These are phyloP conservation scores for Suillus tomentosus DNA, from an alignment of 768 basidiomycete species.

Conservation along the genomic window DNA sequence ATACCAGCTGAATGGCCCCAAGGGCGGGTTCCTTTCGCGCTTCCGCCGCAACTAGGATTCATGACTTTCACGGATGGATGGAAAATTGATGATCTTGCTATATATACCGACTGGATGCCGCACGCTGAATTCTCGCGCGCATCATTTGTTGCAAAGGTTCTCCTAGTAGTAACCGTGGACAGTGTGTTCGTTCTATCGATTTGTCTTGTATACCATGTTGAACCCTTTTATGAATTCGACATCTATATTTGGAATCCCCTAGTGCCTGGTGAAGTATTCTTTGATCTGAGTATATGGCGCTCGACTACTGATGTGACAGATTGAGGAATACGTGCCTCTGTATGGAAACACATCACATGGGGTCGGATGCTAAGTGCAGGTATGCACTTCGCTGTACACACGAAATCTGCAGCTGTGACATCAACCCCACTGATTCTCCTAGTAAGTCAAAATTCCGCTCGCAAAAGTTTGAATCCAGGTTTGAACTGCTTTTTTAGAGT, in stretches of 20 bases:
- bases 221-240: not conserved
- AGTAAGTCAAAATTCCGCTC: too few relatives aligned
- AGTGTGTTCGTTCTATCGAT: not conserved
- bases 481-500: too few relatives aligned
- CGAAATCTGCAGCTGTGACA: too few relatives aligned
- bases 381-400: too few relatives aligned
- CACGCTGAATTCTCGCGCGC: not conserved
- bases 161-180: not conserved
- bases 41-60: slow-evolving; percentile 40
- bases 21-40: slow-evolving; percentile 33
- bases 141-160: not conserved
- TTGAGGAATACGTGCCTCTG: too few relatives aligned
- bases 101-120: slow-evolving; percentile 1
- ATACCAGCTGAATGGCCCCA: slow-evolving; percentile 26
- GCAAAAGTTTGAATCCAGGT: too few relatives aligned
- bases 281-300: too few relatives aligned
- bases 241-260: not conserved
- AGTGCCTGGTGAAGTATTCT: not conserved
- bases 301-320: too few relatives aligned
- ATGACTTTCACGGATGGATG: not conserved
- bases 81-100: not conserved
- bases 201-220: slow-evolving; percentile 1
- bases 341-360: too few relatives aligned
- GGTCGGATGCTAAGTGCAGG: too few relatives aligned
- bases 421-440: too few relatives aligned